A percentile compares a stretch with the other conserved stretches of the same genome.
Evolutionary conservation across 192 early-diverging fungal species (phyloP).

Genomic region (Gamsiella multidivaricata): DNA sequence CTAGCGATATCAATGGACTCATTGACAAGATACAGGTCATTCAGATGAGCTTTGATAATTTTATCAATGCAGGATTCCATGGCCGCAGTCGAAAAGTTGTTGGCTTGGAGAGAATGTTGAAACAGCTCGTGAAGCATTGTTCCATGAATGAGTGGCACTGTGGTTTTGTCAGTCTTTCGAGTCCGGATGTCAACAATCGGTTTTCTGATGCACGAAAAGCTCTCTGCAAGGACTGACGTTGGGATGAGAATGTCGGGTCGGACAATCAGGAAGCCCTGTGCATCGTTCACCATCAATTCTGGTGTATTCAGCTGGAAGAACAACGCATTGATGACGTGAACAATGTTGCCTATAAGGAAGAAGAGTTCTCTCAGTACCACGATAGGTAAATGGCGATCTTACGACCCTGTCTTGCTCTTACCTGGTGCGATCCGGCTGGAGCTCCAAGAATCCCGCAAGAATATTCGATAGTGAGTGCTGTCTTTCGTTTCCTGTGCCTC

Average conservation of each 20-base stretch:
- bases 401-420: no score
- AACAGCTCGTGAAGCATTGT: constrained; percentile 85
- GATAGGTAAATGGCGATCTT: no score
- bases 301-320: constrained; percentile 18
- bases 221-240: constrained; percentile 79
- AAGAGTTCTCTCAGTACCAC: background rate
- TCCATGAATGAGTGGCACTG: constrained; percentile 75
- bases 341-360: constrained; percentile 64
- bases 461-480: background rate
- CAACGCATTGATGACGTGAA: constrained; percentile 65
- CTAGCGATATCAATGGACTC: constrained; percentile 67
- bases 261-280: constrained; percentile 70
- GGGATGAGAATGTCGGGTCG: constrained; percentile 87
- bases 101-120: constrained; percentile 69
- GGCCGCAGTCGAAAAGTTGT: constrained; percentile 66
- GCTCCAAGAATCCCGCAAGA: constrained; percentile 28
- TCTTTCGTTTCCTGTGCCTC: background rate
- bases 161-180: constrained; percentile 53
- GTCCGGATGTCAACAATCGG: constrained; percentile 81
- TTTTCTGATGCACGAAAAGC: constrained; percentile 80
- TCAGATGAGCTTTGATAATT: constrained; percentile 65
- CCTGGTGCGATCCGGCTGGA: constrained; percentile 1
- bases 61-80: constrained; percentile 61
- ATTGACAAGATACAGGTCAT: constrained; percentile 79
- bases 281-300: constrained; percentile 67